phyloP scores from a whole-genome alignment of 2,329 filamentous ascomycete species.

The Paecilomyces sp. region DNA sequence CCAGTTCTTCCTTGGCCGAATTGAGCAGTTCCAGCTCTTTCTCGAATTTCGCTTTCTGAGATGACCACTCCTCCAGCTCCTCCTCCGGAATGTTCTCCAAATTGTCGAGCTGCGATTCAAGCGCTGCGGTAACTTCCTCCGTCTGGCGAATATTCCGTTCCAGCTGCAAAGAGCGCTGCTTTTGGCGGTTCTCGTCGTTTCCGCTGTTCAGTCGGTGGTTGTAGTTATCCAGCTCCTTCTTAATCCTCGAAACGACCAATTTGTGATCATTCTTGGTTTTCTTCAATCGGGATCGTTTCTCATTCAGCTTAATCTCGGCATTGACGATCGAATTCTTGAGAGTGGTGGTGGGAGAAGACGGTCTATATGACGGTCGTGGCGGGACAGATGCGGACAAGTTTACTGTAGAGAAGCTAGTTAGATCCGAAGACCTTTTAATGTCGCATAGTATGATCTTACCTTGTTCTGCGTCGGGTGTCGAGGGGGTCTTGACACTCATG shows the following conservation, averaged over 20 bases:
- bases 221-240: conserved; percentile 55
- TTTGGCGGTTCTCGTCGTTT: conserved; percentile 55
- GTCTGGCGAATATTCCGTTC: conserved; percentile 57
- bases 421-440: conserved; percentile 12
- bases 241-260: conserved; percentile 49
- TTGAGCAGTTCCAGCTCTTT: conserved; percentile 46
- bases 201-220: conserved; percentile 52
- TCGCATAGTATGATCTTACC: conserved; percentile 29
- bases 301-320: conserved; percentile 53
- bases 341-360: conserved; percentile 58
- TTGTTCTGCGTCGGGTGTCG: conserved; percentile 52
- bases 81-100: conserved; percentile 52
- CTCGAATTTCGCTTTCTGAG: conserved; percentile 49
- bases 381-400: conserved; percentile 39
- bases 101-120: conserved; percentile 48
- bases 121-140: conserved; percentile 52
- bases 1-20: conserved; percentile 43
- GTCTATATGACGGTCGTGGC: conserved; percentile 52
- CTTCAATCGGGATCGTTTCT: conserved; percentile 52
- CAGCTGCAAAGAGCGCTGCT: conserved; percentile 54
- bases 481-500: conserved; percentile 56
- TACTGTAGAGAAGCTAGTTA: conserved; percentile 9
- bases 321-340: conserved; percentile 58
- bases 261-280: conserved; percentile 57
- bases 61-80: conserved; percentile 46